Base-by-base conservation (phyloP, 768 basidiomycete species). In the Lactifluus pinguis region DNA sequence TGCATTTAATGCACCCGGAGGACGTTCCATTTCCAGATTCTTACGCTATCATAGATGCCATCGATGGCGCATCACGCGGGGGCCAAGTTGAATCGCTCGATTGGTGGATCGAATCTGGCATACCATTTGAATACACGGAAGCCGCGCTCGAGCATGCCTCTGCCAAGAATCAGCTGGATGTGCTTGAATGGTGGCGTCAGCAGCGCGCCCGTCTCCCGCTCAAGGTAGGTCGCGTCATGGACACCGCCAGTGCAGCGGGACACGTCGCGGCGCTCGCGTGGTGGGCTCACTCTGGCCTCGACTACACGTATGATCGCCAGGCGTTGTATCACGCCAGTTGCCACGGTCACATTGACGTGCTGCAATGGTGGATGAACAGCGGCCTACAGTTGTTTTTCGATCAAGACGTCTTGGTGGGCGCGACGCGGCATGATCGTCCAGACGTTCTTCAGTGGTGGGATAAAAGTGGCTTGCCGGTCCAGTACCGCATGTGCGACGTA, bases 361-460 rank as follows among this genome's bases (percentile, higher is more conserved):
- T 93, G 63, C 76, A 87, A 66, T 93, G 91, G 91, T 92, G 91
- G 91, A 69, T 86, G 49, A 80, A 81, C 29, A 88, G 86, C 63
- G 89, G 88, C 10, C 71, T 92, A 42, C 86, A 88, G 67, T 73
- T 92, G 56, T 78, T 84, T 47, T 93, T 87, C 69, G 89, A 94
- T 68, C 85, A 83, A 61, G 91, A 93, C 61, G 86, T 83, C 9
- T 77, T 94, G 56, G 82, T 80, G 4, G 85, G 87, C 29, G 92
- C 92, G 30, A 92, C 92, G 30, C 78, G 85, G 66, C 84, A 91
- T 71, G 89, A 92, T 65, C 80, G 87, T 44, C 85, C 86, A 29
- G 86, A 87, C 65, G 87, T 92, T 34, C 74, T 95, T 25, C 85
- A 90, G 63, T 95, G 92, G 92, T 94, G 92, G 92, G 81, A 89